A percentile compares a stretch with the other conserved stretches of the same genome.
Conservation (phyloP, 176 grass and related monocot genomes). For the Thalia dealbata region DNA sequence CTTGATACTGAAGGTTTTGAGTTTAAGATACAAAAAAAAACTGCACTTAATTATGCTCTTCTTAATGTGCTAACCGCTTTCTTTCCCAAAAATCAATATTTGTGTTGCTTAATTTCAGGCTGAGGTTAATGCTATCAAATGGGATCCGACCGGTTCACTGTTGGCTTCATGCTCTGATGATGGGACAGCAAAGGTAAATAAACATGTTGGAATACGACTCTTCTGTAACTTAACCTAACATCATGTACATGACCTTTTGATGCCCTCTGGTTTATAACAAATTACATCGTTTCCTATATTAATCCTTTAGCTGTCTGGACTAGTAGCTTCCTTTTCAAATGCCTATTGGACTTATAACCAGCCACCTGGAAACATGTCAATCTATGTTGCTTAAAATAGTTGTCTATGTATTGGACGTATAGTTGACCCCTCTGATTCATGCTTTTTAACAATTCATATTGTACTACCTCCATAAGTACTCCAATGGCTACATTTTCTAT, state of each 20-base stretch:
- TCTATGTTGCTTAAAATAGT: background rate
- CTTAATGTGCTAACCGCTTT: background rate
- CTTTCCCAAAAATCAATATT: background rate
- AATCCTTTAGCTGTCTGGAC: background rate
- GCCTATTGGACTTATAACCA: background rate
- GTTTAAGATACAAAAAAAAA: too few relatives aligned
- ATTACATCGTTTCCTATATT: background rate
- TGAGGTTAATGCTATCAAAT: slow-evolving; percentile 99
- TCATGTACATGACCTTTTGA: background rate
- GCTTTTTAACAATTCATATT: too few relatives aligned
- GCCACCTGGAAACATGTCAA: background rate
- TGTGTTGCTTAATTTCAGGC: slow-evolving; percentile 34
- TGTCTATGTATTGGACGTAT: background rate
- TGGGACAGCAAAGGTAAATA: slow-evolving; percentile 71
- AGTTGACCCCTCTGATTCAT: too few relatives aligned
- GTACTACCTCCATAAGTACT: too few relatives aligned
- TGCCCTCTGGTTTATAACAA: background rate
- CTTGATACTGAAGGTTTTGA: too few relatives aligned
- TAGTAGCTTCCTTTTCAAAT: background rate
- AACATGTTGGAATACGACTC: background rate
- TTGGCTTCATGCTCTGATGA: slow-evolving; percentile 97
- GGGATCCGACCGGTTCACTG: slow-evolving; percentile 88
- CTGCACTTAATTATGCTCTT: background rate
- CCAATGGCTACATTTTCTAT: too few relatives aligned
- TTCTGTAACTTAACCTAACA: background rate